phyloP scores from a whole-genome alignment of 345 rosid genomes.

The Fremontodendron californicum region DNA sequence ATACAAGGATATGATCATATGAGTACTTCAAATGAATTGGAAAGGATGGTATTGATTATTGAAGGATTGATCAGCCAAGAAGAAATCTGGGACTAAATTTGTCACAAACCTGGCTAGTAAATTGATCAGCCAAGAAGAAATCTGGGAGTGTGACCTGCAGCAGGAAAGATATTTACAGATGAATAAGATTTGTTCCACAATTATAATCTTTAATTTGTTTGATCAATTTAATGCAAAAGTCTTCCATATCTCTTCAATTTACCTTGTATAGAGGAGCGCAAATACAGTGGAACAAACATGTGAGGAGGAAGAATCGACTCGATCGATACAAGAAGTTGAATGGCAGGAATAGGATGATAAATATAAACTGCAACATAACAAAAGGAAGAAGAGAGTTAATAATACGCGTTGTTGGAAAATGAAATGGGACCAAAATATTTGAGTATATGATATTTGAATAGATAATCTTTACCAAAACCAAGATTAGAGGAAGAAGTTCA shows the following conservation, averaged over 20 bases:
- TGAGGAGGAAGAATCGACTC: conserved; percentile 37
- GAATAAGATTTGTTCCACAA: neutral
- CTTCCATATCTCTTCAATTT: neutral
- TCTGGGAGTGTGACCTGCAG: conserved; percentile 61
- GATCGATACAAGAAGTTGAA: conserved; percentile 18
- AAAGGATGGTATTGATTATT: neutral
- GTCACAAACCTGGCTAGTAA: conserved; percentile 62
- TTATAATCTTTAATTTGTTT: neutral
- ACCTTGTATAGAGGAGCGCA: conserved; percentile 46
- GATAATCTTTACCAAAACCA: conserved; percentile 29
- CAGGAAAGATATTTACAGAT: neutral
- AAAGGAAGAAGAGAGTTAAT: neutral
- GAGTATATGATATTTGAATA: neutral
- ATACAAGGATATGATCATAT: neutral
- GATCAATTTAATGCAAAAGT: neutral
- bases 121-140: conserved; percentile 72
- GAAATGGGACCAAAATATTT: neutral
- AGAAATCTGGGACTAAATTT: neutral
- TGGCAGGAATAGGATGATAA: conserved; percentile 11
- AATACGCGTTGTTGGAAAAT: neutral
- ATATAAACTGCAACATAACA: conserved; percentile 2
- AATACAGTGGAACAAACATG: conserved; percentile 30
- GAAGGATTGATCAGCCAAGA: neutral
- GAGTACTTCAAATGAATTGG: neutral
- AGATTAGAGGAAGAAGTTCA: conserved; percentile 38